Conservation (phyloP, 805 yeast species). For the Sugiyamaella boreocaroliniensis region DNA sequence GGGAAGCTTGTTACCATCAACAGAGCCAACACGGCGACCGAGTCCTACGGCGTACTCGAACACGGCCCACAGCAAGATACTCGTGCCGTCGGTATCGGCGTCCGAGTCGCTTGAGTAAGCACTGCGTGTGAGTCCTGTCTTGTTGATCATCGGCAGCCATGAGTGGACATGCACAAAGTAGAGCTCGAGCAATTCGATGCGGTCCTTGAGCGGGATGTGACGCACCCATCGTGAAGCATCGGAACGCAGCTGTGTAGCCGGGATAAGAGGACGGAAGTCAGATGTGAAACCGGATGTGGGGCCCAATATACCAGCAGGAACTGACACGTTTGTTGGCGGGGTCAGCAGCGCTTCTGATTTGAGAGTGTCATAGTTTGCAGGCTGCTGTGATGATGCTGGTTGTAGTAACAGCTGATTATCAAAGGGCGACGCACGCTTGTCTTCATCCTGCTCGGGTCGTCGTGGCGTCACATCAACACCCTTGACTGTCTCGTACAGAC, state of each 20-base stretch:
- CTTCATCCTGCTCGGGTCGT: too few relatives aligned
- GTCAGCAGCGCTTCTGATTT: background rate
- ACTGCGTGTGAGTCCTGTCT: slow-evolving; percentile 1
- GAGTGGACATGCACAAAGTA: slow-evolving; percentile 6
- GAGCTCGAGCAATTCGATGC: slow-evolving; percentile 2
- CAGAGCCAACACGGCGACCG: background rate
- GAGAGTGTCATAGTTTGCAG: background rate
- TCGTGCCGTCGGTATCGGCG: background rate
- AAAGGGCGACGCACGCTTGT: too few relatives aligned
- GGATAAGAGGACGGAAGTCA: background rate
- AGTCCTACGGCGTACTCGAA: background rate
- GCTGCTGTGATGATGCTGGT: too few relatives aligned
- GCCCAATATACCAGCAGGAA: background rate
- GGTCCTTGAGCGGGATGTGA: background rate
- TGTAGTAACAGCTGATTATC: too few relatives aligned
- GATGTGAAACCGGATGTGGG: background rate
- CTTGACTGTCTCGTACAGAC: background rate
- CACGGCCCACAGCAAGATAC: slow-evolving; percentile 1
- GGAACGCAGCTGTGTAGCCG: background rate
- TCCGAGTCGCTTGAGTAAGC: slow-evolving; percentile 2
- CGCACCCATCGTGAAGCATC: background rate
- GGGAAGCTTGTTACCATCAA: background rate
- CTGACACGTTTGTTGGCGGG: background rate
- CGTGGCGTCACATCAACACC: background rate
- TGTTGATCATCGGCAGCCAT: slow-evolving; percentile 10